A percentile compares a stretch with the other conserved stretches of the same genome.
phyloP scores from a whole-genome alignment of 306 rosid species.

The Ziziphus jujuba region DNA sequence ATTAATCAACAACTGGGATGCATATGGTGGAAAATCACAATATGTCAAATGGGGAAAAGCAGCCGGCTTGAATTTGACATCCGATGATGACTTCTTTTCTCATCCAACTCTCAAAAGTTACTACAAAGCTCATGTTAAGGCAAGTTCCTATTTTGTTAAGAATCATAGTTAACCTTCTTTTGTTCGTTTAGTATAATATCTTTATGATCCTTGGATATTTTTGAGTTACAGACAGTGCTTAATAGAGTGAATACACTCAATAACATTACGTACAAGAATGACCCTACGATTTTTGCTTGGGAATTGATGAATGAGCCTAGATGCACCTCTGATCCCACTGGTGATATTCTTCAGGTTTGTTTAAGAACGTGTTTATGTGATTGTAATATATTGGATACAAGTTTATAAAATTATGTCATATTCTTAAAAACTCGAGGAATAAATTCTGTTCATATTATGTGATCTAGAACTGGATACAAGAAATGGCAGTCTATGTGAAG shows the following conservation, averaged over 20 bases:
- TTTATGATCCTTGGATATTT: slow-evolving; percentile 1
- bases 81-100: slow-evolving; percentile 87
- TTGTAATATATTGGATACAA: background rate
- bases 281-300: slow-evolving; percentile 94
- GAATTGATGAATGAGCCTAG: slow-evolving; percentile 96
- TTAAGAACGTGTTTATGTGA: background rate
- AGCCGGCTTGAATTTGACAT: slow-evolving; percentile 80
- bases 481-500: slow-evolving; percentile 85
- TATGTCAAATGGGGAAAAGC: slow-evolving; percentile 93
- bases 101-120: slow-evolving; percentile 73
- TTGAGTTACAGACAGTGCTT: slow-evolving; percentile 62
- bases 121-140: slow-evolving; percentile 88
- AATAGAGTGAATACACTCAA: slow-evolving; percentile 78
- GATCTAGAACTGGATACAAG: slow-evolving; percentile 83
- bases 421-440: background rate
- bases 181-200: background rate
- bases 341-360: slow-evolving; percentile 73
- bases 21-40: slow-evolving; percentile 92
- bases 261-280: slow-evolving; percentile 86
- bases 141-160: slow-evolving; percentile 30
- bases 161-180: slow-evolving; percentile 4
- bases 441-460: background rate
- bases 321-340: slow-evolving; percentile 79
- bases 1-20: slow-evolving; percentile 88
- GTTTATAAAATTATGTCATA: background rate